Base-by-base conservation (phyloP, 306 rosid species). In the Trifolium repens region DNA sequence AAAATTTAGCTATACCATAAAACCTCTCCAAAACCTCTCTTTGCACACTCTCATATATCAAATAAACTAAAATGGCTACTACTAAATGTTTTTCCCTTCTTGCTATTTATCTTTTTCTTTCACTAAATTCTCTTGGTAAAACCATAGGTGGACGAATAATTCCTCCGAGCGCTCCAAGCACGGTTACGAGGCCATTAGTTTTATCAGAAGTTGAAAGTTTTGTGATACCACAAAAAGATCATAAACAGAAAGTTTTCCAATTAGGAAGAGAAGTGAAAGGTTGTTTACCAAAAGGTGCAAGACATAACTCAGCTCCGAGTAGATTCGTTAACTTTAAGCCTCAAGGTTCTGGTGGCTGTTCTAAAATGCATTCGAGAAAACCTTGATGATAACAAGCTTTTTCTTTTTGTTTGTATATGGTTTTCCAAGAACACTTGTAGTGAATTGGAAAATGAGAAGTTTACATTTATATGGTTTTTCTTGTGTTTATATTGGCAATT, bases 91-190 rank as follows among this genome's bases (percentile, higher is more conserved):
- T 79, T 17, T 78, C 80, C 15, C 75, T 86, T 53, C 13, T 72
- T 12, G 35, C 68, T 17, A 43, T 91, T n/a, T 83, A 0, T 65
- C 78, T 83, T 8, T 37, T 88, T 4, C 78, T 91, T 26, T 75
- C 85, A n/a, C 65, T 85, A 2, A 76, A 72, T 70, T 74, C 58
- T 58, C 70, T 82, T 12, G 67, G 64, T 64, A 74, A 60, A 39
- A 65, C 79, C 9, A 80, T 84, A 84, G 93, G 75, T 15, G 93
- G 90, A n/a, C 58, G 97, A 4, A 34, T 72, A 62, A 85, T 91
- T 54, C 97, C 97, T 4, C 89, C 96, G 0, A 89, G 96, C 64
- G 96, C 96, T 37, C 97, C 97, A 1, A 91, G 97, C 43, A 91
- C 97, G 2, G 83, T 87, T 50, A 91, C 89, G 68, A 84, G 91